Evolutionary conservation across 495 filamentous ascomycete genomes (phyloP), one percentile per base, ranked within the genome.

Genomic region (Pseudoneurospora amorphoporcata): DNA sequence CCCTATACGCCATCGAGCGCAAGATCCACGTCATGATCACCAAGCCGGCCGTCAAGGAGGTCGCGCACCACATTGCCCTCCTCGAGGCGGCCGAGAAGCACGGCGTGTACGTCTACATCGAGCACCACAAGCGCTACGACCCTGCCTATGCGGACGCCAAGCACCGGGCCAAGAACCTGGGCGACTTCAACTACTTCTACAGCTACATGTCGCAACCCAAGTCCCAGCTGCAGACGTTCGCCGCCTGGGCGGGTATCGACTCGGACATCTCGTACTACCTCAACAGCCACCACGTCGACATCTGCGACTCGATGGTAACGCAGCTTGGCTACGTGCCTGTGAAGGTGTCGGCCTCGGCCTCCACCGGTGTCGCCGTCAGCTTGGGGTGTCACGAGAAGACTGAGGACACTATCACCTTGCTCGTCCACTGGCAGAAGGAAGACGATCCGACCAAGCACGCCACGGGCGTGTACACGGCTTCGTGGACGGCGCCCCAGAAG

Each of bases 181-280:
- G 94, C 69, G 92, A 97, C 80, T 97, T 97, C 88, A 97, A 96
- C 83, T 97, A 97, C 86, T 98, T 97, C 82, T 97, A 97, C 85
- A 91, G 88, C 74, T 98, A 97, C 85, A 97, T 98, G 94, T 91
- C 88, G 69, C 94, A 98, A 85, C 94, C 94, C 32, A 97, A 98
- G 79, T 90, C 82, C 23, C 94, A 97, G 82, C 86, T 98, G 7
- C 92, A 96, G 83, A 97, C 94, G 0, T 98, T 98, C 90, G 95
- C 94, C 81, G 92, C 94, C 0, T 98, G 94, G 94, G 94, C 94
- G 0, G 94, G 94, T 68, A 87, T 88, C 70, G 94, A 97, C 76
- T 93, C 90, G 41, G 94, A 97, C 82, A 97, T 97, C 76, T 92
- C 90, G 3, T 98, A 98, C 82, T 98, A 97, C 78, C 87, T 98